These are phyloP conservation scores for Aspergillus sp. DNA, from an alignment of 2,329 filamentous ascomycete genomes.

Conservation along the genomic window DNA sequence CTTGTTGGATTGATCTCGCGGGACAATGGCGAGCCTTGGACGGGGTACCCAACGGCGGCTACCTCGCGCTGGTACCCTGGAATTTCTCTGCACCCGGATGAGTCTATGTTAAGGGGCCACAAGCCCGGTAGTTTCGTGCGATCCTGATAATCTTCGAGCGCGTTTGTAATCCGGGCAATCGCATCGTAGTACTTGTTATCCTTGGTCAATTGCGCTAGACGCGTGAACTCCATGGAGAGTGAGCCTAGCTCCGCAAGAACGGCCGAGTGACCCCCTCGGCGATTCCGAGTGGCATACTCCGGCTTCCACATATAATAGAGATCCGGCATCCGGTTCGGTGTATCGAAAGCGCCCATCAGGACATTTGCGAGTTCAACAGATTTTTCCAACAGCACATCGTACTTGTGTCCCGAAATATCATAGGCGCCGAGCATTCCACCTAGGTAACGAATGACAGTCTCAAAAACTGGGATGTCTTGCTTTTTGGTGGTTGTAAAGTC, in stretches of 20 bases:
- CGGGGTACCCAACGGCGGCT: conserved; percentile 8
- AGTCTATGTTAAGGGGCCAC: conserved; percentile 76
- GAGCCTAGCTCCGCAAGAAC: conserved; percentile 72
- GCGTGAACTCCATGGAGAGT: conserved; percentile 83
- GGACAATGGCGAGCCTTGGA: conserved; percentile 2
- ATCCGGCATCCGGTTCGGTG: conserved; percentile 88
- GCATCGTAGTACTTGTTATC: conserved; percentile 86
- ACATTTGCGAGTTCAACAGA: conserved; percentile 77
- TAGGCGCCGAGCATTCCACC: conserved; percentile 84
- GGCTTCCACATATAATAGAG: conserved; percentile 79
- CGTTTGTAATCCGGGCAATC: conserved; percentile 79
- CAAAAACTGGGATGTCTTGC: conserved; percentile 80
- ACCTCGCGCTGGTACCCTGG: conserved; percentile 16
- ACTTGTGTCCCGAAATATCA: conserved; percentile 73
- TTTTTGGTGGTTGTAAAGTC: conserved; percentile 76
- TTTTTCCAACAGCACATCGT: conserved; percentile 71
- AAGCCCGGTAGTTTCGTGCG: conserved; percentile 71
- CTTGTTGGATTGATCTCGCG: neutral
- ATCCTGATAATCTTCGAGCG: conserved; percentile 72
- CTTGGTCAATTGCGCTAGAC: conserved; percentile 80
- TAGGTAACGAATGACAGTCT: conserved; percentile 88
- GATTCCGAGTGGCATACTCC: conserved; percentile 61
- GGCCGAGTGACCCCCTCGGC: conserved; percentile 58
- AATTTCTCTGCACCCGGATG: conserved; percentile 69
- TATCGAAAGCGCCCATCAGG: conserved; percentile 81